phyloP scores from a whole-genome alignment of 805 yeast species.

The Kuraishia hungarica region DNA sequence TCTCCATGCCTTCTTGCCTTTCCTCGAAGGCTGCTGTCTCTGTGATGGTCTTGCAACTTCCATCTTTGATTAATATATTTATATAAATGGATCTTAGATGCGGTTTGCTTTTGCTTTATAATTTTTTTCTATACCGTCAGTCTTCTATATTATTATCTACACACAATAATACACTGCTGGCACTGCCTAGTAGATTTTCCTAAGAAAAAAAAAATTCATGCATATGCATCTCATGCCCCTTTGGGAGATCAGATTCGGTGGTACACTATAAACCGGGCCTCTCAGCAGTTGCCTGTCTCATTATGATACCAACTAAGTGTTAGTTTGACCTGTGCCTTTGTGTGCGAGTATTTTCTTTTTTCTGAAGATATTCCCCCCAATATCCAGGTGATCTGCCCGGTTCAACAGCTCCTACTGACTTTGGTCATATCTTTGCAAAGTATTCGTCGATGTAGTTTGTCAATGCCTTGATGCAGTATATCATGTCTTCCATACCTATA shows the following conservation, averaged over 20 bases:
- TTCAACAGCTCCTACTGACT: no score
- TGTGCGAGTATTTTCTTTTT: not conserved
- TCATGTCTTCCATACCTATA: conserved; percentile 24
- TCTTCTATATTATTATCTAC: not conserved
- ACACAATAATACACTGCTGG: not conserved
- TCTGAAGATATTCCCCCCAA: not conserved
- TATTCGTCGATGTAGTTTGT: conserved; percentile 20
- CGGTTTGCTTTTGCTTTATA: not conserved
- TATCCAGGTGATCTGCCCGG: not conserved
- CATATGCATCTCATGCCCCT: not conserved
- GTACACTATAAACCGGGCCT: not conserved
- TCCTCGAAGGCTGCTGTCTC: conserved; percentile 69
- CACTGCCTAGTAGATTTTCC: not conserved
- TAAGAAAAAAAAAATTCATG: not conserved
- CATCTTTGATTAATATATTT: conserved; percentile 11
- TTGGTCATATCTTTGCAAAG: not conserved
- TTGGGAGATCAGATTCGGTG: not conserved
- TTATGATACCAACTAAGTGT: not conserved
- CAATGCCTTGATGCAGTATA: conserved; percentile 18
- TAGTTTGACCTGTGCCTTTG: no score
- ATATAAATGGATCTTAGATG: no score
- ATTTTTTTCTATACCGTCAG: no score
- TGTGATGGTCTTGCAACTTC: conserved; percentile 46
- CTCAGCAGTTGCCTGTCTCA: not conserved
- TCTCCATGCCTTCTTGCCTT: conserved; percentile 90